Conservation (phyloP, 257 asterid genomes). For the Anisodus acutangulus region DNA sequence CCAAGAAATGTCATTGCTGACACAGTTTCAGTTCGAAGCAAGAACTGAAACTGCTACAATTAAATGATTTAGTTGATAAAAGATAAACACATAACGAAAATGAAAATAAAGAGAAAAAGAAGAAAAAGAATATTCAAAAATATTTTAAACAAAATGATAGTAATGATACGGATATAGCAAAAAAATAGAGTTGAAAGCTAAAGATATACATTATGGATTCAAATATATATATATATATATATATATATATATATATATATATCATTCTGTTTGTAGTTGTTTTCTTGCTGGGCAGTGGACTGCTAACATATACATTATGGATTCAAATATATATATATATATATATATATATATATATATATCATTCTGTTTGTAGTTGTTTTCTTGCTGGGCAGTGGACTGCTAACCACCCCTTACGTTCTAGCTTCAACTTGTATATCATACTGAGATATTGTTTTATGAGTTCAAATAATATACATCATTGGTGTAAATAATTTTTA, state of each 20-base stretch:
- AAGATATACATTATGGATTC: too few relatives aligned
- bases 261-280: background rate
- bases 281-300: slow-evolving; percentile 6
- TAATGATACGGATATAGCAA: background rate
- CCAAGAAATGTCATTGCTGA: slow-evolving; percentile 2
- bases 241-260: too few relatives aligned
- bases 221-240: background rate
- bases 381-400: slow-evolving; percentile 6
- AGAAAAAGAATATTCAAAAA: background rate
- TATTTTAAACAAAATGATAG: background rate
- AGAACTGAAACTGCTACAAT: background rate
- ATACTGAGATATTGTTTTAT: background rate
- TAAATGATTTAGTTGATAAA: background rate
- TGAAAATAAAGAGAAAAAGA: background rate
- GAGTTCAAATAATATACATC: background rate
- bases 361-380: background rate
- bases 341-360: background rate
- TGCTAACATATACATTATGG: background rate
- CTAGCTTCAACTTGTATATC: background rate
- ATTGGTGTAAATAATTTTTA: background rate
- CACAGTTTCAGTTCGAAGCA: background rate
- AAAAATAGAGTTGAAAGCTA: background rate
- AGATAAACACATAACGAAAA: background rate
- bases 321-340: background rate
- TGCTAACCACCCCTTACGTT: background rate